Conservation (phyloP, 352 stramenopile species). For the Globisporangium echinulatum region DNA sequence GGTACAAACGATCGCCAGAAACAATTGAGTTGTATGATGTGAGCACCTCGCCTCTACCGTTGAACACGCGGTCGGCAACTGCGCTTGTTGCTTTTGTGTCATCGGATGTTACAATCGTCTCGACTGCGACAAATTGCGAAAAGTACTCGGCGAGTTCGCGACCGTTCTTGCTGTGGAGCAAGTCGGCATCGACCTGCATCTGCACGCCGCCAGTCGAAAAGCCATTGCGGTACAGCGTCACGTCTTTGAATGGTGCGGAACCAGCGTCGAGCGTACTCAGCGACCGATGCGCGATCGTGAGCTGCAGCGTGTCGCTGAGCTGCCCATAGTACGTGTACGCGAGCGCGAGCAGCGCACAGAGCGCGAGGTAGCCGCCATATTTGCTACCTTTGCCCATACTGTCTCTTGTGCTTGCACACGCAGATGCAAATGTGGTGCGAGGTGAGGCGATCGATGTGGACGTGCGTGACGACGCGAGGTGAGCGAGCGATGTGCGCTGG, state of each 20-base stretch:
- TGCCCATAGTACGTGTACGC: slow-evolving; percentile 48
- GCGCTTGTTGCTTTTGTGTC: neutral
- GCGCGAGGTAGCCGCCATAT: slow-evolving; percentile 28
- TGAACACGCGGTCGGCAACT: slow-evolving; percentile 69
- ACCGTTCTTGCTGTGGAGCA: slow-evolving; percentile 41
- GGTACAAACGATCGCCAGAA: slow-evolving; percentile 53
- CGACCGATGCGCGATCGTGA: slow-evolving; percentile 52
- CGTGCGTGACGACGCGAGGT: neutral
- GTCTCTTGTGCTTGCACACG: neutral
- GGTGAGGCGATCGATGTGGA: no score
- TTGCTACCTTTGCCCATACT: slow-evolving; percentile 50
- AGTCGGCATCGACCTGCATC: slow-evolving; percentile 54
- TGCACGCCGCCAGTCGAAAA: slow-evolving; percentile 70
- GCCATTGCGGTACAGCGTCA: slow-evolving; percentile 77
- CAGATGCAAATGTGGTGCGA: neutral
- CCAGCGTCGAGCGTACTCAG: slow-evolving; percentile 29
- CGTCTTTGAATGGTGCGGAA: slow-evolving; percentile 39
- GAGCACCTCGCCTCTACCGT: slow-evolving; percentile 49
- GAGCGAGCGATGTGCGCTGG: neutral
- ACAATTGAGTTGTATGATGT: slow-evolving; percentile 47
- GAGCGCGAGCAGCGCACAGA: slow-evolving; percentile 34
- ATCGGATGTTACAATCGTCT: slow-evolving; percentile 19
- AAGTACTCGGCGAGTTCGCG: slow-evolving; percentile 69
- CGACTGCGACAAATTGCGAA: slow-evolving; percentile 74
- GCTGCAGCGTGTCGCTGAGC: slow-evolving; percentile 55